Evolutionary conservation across 2,329 filamentous ascomycete species (phyloP), one percentile per base, ranked within the genome.

Genomic region (Exophiala alcalophila): DNA sequence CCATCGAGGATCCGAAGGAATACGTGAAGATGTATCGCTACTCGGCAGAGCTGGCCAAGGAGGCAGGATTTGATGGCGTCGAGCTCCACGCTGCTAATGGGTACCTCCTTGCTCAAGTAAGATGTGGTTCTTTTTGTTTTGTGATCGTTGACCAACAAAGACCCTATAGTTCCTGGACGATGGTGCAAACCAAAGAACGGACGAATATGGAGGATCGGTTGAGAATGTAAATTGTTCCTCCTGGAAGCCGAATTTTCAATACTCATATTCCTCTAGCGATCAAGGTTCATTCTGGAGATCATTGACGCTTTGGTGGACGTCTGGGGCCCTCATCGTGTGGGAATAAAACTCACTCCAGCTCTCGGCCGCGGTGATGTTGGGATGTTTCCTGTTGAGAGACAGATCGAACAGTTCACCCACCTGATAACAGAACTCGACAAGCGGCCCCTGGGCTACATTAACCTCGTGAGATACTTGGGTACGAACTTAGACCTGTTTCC

Each of bases 211-310:
- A n/a, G n/a, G n/a, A n/a, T n/a, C n/a, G n/a, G n/a, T n/a, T n/a
- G n/a, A n/a, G n/a, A n/a, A n/a, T n/a, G n/a, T n/a, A n/a, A n/a
- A n/a, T n/a, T n/a, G n/a, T n/a, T n/a, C n/a, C n/a, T n/a, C n/a
- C n/a, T n/a, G n/a, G n/a, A n/a, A n/a, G n/a, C n/a, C n/a, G n/a
- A n/a, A n/a, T n/a, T n/a, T n/a, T n/a, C n/a, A n/a, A n/a, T n/a
- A n/a, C n/a, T n/a, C n/a, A n/a, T n/a, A n/a, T n/a, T n/a, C n/a
- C 67, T 74, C 55, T 70, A 73, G 18, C 64, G 73, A 11, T 69
- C 69, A 37, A 70, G 69, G 4, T 81, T 84, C 47, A 68, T 65
- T 1, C 43, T 80, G 1, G 75, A 78, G 48, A 64, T 78, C 1
- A 71, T 67, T 26, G 60, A 65, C 20, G 59, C 68, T 31, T 57